phyloP scores from a whole-genome alignment of 257 asterid species.

The Solanum paucissectum region DNA sequence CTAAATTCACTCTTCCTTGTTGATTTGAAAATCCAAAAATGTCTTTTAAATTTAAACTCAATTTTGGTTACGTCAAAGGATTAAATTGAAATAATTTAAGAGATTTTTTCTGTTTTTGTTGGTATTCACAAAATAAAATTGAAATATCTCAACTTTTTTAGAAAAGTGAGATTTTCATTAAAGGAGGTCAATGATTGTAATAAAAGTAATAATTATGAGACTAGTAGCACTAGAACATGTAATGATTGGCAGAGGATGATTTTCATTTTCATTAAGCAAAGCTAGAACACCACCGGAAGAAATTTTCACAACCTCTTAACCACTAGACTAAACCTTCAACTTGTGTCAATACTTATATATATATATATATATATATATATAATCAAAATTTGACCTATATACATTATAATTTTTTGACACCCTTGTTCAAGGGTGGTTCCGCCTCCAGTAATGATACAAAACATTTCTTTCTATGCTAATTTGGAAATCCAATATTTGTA shows the following conservation, averaged over 20 bases:
- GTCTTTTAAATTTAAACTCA: not conserved
- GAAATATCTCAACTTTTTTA: not conserved
- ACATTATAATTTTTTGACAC: not conserved
- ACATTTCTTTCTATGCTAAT: not conserved
- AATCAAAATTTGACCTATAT: no score
- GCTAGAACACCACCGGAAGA: not conserved
- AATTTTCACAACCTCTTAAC: not conserved
- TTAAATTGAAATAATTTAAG: not conserved
- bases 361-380: no score
- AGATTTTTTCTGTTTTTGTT: no score
- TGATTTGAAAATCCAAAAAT: not conserved
- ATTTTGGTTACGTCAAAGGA: not conserved
- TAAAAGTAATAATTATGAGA: no score
- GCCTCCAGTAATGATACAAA: not conserved
- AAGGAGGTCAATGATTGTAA: no score
- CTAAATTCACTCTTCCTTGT: not conserved
- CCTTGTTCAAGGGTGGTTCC: no score
- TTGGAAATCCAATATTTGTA: not conserved
- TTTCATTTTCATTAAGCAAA: not conserved
- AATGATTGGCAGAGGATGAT: not conserved
- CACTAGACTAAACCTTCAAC: no score
- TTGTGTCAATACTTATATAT: no score
- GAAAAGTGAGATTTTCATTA: no score
- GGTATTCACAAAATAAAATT: not conserved
- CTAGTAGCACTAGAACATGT: not conserved